phyloP scores from a whole-genome alignment of 1,139 yeast genomes.

The Yamadazyma friedrichii region DNA sequence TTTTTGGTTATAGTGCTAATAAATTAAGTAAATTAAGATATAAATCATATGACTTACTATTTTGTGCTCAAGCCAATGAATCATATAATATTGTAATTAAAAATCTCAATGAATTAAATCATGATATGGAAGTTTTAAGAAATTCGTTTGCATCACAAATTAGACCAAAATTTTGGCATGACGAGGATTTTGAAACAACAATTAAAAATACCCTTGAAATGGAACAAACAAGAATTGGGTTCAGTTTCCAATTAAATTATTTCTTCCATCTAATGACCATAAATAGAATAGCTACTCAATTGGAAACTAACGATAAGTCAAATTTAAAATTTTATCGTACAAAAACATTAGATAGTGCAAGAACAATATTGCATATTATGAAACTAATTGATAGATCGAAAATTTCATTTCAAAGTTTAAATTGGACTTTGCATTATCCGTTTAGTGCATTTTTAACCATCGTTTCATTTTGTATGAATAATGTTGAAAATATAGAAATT shows the following conservation, averaged over 20 bases:
- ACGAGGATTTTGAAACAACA: neutral
- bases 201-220: neutral
- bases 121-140: neutral
- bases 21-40: neutral
- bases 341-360: neutral
- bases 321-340: neutral
- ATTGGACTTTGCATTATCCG: neutral
- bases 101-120: neutral
- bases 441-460: neutral
- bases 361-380: neutral
- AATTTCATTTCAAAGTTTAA: neutral
- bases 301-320: neutral
- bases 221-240: neutral
- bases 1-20: neutral
- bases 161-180: neutral
- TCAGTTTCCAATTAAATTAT: neutral
- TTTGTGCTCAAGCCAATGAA: neutral
- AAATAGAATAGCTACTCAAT: neutral
- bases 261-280: constrained; percentile 1
- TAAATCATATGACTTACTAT: neutral
- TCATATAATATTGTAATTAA: neutral
- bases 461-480: neutral
- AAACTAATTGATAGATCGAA: neutral
- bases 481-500: neutral
- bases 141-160: too few relatives aligned